Evolutionary conservation across 192 early-diverging fungal species (phyloP), one percentile per base, ranked within the genome.

Genomic region (Globomyces pollinis-pini): DNA sequence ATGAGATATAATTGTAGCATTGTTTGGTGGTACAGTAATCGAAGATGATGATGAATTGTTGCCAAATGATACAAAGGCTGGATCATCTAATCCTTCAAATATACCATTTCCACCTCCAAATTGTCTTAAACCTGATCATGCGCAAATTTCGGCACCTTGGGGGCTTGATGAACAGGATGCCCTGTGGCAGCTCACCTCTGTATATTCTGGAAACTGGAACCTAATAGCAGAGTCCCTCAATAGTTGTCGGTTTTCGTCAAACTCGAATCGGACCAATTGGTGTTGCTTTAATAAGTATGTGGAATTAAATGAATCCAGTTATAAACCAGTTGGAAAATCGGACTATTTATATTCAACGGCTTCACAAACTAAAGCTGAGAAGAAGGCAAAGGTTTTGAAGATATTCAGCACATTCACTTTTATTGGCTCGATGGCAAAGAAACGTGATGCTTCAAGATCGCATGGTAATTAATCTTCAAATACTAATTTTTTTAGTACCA

Each of bases 341-440:
- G 49, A 59, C 63, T 12, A 62, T 67, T 33, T 71, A 63, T 54
- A 62, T 16, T 51, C 51, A 32, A 44, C 70, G 20, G 49, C 65
- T 8, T 81, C 76, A 80, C 70, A 72, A 15, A 65, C 66, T 12
- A 81, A 83, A 23, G 79, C 77, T 58, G 84, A 86, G 29, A 63
- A 76, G 7, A 57, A 57, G 29, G 31, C 26, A 21, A 57, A 57
- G 16, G 55, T 33, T 6, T 31, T 57, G 38, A 24, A 38, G 6
- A 11, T 54, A 30, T 36, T 71, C 36, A 24, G 31, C 15, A 30
- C 57, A 4, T 71, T 71, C 54, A 61, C 66, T 29, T 36, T 59
- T 26, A 60, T 71, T 34, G 16, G 56, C 6, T 34, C 51, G 8
- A 13, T 45, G 32, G 16, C 44, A 18, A 57, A 62, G 50, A 53